Evolutionary conservation across 176 grass and related monocot species (phyloP), one percentile per base, ranked within the genome.

Genomic region (Triticum monococcum): DNA sequence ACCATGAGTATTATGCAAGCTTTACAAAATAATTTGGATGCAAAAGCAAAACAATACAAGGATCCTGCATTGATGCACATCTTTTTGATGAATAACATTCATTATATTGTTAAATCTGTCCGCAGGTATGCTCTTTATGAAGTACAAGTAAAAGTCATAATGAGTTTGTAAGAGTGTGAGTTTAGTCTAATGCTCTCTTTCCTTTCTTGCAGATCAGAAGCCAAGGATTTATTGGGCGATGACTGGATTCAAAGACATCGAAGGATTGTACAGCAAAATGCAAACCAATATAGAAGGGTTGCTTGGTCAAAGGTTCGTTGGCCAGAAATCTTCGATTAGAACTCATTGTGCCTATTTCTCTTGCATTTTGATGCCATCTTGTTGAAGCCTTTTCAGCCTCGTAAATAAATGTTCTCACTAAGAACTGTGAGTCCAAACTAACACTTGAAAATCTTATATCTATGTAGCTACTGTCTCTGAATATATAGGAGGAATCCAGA

Each of bases 21-120:
- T 41, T 86, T 99, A 52, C 94, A 96, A 54, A 99, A 88, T 79
- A 99, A 99, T 77, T 85, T 99, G 64, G 97, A 99, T 74, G 87
- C 82, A 68, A 99, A 93, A 89, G 95, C 97, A 38, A 99, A 99
- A 41, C 92, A 99, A 75, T 99, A 96, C 80, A 91, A 93, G 87
- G 97, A 99, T 93, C 92, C 90, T 72, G 88, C 97, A 79, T 66
- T 96, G 74, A 94, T 93, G 41, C 79, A 91, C 68, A 78, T 99
- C 78, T 99, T 99, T 94, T 77, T 99, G 36, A 96, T 99, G 97
- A 99, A 99, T 60, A 99, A 99, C 79, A 99, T 94, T 78, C 97
- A 96, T 65, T 94, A 99, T 84, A 93, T 99, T 31, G 94, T 99
- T 46, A 94, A 87, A 91, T 99, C 94, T 81, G 88, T 99, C 16